Base-by-base conservation (phyloP, 805 yeast genomes). In the Yarrowia deformans region DNA sequence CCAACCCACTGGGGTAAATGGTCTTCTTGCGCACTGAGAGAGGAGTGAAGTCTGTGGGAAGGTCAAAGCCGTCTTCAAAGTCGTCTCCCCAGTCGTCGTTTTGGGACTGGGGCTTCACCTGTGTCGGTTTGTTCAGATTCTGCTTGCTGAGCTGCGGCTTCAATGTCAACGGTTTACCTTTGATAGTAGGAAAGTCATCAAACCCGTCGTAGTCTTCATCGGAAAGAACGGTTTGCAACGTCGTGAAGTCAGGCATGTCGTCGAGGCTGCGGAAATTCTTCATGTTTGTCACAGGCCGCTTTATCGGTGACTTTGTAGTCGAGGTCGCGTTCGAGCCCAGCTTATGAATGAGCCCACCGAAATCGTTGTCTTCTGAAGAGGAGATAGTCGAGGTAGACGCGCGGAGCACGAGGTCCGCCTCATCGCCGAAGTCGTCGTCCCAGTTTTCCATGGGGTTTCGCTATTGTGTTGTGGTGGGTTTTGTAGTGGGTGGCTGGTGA, bases 351-450 rank as follows among this genome's bases (percentile, higher is more conserved):
- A 43, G 66, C 8, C 66, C 52, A 0, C 52, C 66, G 34, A 60
- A 60, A n/a, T 43, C 55, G 32, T 63, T 32, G 56, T 46, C 37
- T 40, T 63, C 68, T 2, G 68, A 48, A 8, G 68, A 48, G 8
- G 68, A 63, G 13, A 49, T n/a, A 2, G 68, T 48, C 18, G 68
- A 48, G n/a, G 68, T 49, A 14, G 68, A 63, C 56, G 68, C 68
- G 32, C 68, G 45, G 3, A 63, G 39, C 37, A 63, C 68, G 46
- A 48, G 68, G 46, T 63, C 68, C 39, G 68, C 68, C 46, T 63
- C 68, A 14, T 48, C 56, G 32, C 48, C 68, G 16, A 63, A 63
- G n/a, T 63, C 68, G 39, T 63, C 56, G 68, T 63, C 68, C 68
- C 68, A 63, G 39, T 46, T 48, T 23, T 63, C 68, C 68, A 63